Evolutionary conservation across 345 rosid species (phyloP), one percentile per base, ranked within the genome.

Genomic region (Geranium rotundifolium): DNA sequence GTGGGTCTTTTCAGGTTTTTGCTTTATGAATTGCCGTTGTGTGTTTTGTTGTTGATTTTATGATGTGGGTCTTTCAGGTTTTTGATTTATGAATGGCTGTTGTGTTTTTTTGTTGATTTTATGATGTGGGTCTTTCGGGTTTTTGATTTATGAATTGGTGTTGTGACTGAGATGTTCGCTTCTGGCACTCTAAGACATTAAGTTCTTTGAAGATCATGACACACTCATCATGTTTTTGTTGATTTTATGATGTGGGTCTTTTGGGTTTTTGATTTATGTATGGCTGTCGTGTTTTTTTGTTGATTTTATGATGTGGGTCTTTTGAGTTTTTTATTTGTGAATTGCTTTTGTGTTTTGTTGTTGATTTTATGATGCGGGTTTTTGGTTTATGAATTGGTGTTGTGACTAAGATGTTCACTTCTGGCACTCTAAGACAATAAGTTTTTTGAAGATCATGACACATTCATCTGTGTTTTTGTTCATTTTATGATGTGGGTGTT

Each of bases 351-450:
- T 23, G 27, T 23, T 23, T 23, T 23, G 27, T 23, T 23, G 27
- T 23, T 23, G 27, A 23, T 23, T 23, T 23, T 23, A 23, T 23
- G 27, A 23, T 23, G 2, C 27, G 27, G 27, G 27, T 23, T 23
- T 23, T 23, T 23, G 27, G 27, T 23, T 23, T 23, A 23, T 23
- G 27, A 23, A 23, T 23, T 23, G 27, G 27, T 23, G 27, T 90
- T 69, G 97, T 93, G 30, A 93, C 97, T 34, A 96, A 93, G 63
- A 85, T 88, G 90, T 93, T 93, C 81, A 86, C 91, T 69, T 88
- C 97, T 60, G 96, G 97, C 58, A 93, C 97, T 65, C 88, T 93
- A 61, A 90, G 89, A 72, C 92, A 88, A 95, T 90, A 77, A 85
- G 86, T 74, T 71, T 69, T 67, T 56, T 46, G 8, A 46, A 14